These are phyloP conservation scores for Fragaria ananassa DNA, from an alignment of 306 rosid genomes.

Conservation along the genomic window DNA sequence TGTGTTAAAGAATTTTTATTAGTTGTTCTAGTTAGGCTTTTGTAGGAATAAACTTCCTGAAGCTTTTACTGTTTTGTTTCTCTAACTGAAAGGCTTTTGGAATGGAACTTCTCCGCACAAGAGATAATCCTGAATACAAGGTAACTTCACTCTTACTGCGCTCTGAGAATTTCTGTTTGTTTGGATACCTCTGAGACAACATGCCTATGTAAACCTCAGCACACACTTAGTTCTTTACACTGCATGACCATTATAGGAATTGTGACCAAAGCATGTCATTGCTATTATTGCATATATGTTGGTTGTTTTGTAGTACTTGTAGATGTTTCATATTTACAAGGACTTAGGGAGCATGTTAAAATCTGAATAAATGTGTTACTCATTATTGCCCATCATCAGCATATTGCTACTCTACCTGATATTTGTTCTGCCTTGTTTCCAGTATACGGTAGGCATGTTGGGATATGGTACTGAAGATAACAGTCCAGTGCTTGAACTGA, in stretches of 20 bases:
- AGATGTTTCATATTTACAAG: neutral
- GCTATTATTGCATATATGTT: neutral
- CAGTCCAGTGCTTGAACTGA: slow-evolving; percentile 58
- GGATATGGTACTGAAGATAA: slow-evolving; percentile 80
- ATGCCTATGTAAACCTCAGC: neutral
- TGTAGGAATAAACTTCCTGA: neutral
- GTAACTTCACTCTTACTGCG: slow-evolving; percentile 30
- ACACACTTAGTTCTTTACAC: neutral
- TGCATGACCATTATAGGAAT: neutral
- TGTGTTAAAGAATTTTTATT: neutral
- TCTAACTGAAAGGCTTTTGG: slow-evolving; percentile 50
- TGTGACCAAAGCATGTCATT: slow-evolving; percentile 12
- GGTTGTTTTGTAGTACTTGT: neutral
- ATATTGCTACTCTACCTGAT: slow-evolving; percentile 5
- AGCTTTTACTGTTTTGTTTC: slow-evolving; percentile 7
- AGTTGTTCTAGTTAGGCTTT: neutral
- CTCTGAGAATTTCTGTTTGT: neutral
- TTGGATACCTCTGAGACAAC: neutral
- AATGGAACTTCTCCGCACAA: slow-evolving; percentile 65
- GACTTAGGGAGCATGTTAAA: neutral
- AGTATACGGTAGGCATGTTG: slow-evolving; percentile 57
- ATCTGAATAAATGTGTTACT: neutral
- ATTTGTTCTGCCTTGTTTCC: slow-evolving; percentile 4
- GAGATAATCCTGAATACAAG: slow-evolving; percentile 69
- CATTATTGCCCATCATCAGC: neutral